phyloP scores from a whole-genome alignment of 306 rosid genomes.

The Calophaca sinica region DNA sequence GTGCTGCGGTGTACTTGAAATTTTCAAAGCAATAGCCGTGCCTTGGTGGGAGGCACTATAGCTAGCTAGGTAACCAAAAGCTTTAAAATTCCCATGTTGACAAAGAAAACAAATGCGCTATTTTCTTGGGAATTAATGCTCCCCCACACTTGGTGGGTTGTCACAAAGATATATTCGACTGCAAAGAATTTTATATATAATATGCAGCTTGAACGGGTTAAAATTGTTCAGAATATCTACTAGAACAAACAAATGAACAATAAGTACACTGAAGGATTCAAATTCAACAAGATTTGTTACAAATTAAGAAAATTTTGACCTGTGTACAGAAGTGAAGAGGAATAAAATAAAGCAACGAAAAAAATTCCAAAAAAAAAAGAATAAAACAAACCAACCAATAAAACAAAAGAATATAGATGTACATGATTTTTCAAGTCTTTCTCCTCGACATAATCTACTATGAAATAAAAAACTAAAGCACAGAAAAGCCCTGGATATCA shows the following conservation, averaged over 20 bases:
- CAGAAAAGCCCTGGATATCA: constrained; percentile 52
- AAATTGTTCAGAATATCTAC: constrained; percentile 18
- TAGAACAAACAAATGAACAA: constrained; percentile 25
- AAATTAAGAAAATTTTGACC: background rate
- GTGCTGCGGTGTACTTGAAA: constrained; percentile 24
- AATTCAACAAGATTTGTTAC: constrained; percentile 18
- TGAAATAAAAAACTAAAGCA: constrained; percentile 31
- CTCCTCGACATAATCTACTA: constrained; percentile 51
- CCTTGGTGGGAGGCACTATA: constrained; percentile 52
- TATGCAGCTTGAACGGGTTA: constrained; percentile 3
- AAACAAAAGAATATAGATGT: constrained; percentile 61
- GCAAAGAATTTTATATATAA: constrained; percentile 40
- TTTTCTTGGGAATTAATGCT: constrained; percentile 54
- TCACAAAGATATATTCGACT: constrained; percentile 47
- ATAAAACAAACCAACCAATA: constrained; percentile 53
- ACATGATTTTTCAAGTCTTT: constrained; percentile 54
- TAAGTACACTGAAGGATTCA: background rate
- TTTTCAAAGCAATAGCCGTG: constrained; percentile 43
- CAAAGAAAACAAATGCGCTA: constrained; percentile 16
- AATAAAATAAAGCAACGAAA: background rate
- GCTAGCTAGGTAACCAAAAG: constrained; percentile 43
- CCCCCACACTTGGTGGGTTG: constrained; percentile 52
- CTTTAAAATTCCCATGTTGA: constrained; percentile 41
- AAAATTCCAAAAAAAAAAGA: constrained; percentile 23
- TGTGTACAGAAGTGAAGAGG: background rate